Percentiles rank a stretch among this genome's conserved stretches.
These are phyloP conservation scores for Fennellomyces sp. DNA, from an alignment of 371 early-diverging fungal genomes.

Conservation along the genomic window DNA sequence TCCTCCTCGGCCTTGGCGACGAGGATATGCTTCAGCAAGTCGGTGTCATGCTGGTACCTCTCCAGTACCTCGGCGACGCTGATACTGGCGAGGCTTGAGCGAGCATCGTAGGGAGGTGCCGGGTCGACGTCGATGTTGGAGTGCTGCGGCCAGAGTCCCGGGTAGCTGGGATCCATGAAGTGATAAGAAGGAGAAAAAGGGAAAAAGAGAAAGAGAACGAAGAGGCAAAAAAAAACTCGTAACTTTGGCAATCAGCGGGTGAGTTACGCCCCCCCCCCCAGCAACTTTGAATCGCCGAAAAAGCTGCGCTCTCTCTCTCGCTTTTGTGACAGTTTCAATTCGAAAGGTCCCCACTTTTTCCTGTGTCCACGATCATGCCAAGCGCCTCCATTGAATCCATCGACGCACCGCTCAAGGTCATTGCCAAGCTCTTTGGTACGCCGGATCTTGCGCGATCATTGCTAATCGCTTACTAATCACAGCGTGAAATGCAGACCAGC, in stretches of 20 bases:
- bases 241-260: too few relatives aligned
- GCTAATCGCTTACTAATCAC: neutral
- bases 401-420: slow-evolving; percentile 8
- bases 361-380: slow-evolving; percentile 7
- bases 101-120: slow-evolving; percentile 9
- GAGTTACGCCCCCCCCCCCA: neutral
- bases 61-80: slow-evolving; percentile 53
- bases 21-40: slow-evolving; percentile 51
- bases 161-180: slow-evolving; percentile 3
- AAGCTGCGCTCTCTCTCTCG: neutral
- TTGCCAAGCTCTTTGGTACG: slow-evolving; percentile 19
- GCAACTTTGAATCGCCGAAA: neutral
- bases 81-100: slow-evolving; percentile 33
- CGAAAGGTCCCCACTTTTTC: slow-evolving; percentile 6
- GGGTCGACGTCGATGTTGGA: neutral
- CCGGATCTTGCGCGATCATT: neutral
- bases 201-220: slow-evolving; percentile 4
- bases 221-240: slow-evolving; percentile 11
- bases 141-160: slow-evolving; percentile 4
- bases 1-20: slow-evolving; percentile 59
- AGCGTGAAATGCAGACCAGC: slow-evolving; percentile 6
- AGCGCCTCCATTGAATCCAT: slow-evolving; percentile 10
- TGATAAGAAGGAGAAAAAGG: slow-evolving; percentile 9
- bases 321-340: neutral
- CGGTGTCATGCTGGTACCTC: slow-evolving; percentile 50